Evolutionary conservation across 495 filamentous ascomycete species (phyloP).

Genomic region (Pyrenula aspistea): DNA sequence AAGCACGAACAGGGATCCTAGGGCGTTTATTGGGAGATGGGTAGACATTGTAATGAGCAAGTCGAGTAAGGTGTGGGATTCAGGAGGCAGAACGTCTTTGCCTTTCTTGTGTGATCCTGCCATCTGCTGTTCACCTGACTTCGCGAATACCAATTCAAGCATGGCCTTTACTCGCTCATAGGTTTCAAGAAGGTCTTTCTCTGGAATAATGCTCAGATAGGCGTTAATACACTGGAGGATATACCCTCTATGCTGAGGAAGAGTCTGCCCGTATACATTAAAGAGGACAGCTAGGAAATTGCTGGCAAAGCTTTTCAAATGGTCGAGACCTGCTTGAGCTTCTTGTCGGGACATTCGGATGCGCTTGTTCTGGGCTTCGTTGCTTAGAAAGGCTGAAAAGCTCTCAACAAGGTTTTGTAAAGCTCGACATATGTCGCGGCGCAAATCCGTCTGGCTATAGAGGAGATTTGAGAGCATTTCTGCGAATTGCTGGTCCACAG

Average conservation of each 20-base stretch:
- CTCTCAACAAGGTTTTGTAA: slow-evolving; percentile 83
- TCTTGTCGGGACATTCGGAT: slow-evolving; percentile 59
- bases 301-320: slow-evolving; percentile 65
- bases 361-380: slow-evolving; percentile 58
- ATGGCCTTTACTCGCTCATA: slow-evolving; percentile 74
- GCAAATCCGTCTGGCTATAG: slow-evolving; percentile 80
- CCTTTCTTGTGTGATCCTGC: slow-evolving; percentile 40
- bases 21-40: slow-evolving; percentile 77
- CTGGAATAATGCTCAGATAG: slow-evolving; percentile 76
- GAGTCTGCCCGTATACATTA: slow-evolving; percentile 92
- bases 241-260: slow-evolving; percentile 80
- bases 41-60: slow-evolving; percentile 89
- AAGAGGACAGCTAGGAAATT: slow-evolving; percentile 91
- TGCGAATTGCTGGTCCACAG: slow-evolving; percentile 82
- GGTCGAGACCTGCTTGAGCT: slow-evolving; percentile 64
- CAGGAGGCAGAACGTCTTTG: slow-evolving; percentile 72
- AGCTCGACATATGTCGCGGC: slow-evolving; percentile 73
- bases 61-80: slow-evolving; percentile 89
- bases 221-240: slow-evolving; percentile 91
- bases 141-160: slow-evolving; percentile 46
- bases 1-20: slow-evolving; percentile 68
- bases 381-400: slow-evolving; percentile 40
- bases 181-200: slow-evolving; percentile 70
- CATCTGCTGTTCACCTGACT: slow-evolving; percentile 43
- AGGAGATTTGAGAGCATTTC: slow-evolving; percentile 83